These are phyloP conservation scores for Chalciporus pseudorubinellus DNA, from an alignment of 768 basidiomycete species.

Conservation along the genomic window DNA sequence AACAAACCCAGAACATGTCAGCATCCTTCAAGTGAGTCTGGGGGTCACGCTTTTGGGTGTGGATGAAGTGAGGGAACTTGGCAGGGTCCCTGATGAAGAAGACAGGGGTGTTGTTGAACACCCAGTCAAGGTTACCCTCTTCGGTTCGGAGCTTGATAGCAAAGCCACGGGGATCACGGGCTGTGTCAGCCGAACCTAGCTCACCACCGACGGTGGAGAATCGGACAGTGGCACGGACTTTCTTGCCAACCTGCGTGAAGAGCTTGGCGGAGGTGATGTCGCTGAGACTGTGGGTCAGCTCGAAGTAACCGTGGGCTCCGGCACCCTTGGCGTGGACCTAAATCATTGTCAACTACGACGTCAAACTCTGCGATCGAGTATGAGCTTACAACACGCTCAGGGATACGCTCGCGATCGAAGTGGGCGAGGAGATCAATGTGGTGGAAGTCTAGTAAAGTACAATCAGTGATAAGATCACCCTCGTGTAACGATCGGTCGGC, in stretches of 20 bases:
- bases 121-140: constrained; percentile 91
- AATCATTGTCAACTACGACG: constrained; percentile 23
- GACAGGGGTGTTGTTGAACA: constrained; percentile 89
- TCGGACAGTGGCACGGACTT: constrained; percentile 73
- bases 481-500: not conserved
- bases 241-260: constrained; percentile 63
- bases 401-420: constrained; percentile 94
- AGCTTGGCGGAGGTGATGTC: constrained; percentile 75
- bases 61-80: constrained; percentile 93
- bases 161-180: constrained; percentile 92
- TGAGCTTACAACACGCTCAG: constrained; percentile 78
- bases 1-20: constrained; percentile 75
- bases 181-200: constrained; percentile 85
- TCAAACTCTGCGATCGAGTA: not conserved
- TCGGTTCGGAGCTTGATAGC: constrained; percentile 86
- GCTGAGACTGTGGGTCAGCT: constrained; percentile 80
- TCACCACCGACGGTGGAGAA: constrained; percentile 96
- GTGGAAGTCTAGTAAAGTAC: constrained; percentile 65
- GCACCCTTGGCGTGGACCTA: constrained; percentile 91
- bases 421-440: constrained; percentile 88
- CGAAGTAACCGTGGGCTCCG: constrained; percentile 91
- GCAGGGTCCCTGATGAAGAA: constrained; percentile 87
- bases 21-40: constrained; percentile 89
- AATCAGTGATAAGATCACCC: constrained; percentile 13
- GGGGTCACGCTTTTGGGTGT: constrained; percentile 89